Evolutionary conservation across 2,329 filamentous ascomycete species (phyloP), one percentile per base, ranked within the genome.

Genomic region (Uncinocarpus reesii): DNA sequence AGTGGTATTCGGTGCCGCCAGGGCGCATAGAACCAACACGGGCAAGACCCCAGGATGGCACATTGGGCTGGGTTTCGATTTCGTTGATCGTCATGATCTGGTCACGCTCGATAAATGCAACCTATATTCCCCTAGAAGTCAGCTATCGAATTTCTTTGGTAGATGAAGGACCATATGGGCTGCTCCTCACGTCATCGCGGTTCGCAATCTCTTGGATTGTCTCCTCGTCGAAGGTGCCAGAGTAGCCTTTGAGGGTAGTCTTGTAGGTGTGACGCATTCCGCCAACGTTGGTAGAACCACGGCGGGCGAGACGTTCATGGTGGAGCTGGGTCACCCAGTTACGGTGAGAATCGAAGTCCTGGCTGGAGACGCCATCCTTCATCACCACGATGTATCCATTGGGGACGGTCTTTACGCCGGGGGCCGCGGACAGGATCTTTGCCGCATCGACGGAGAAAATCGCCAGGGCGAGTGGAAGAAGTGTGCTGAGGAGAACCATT

Each of bases 1-100:
- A 68, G 43, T 56, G 47, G 50, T 68, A 69, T 48, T 57, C 52
- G 15, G 52, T 60, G 50, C 52, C 51, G 18, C 54, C 50, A 6
- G 53, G 5, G 3, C 48, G 48, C 32, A 48, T 55, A 52, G 60
- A 58, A 23, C 62, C 65, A 35, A 66, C 59, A 41, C 64, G 56
- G 34, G 58, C 56, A 21, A 68, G 58, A n/a, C 65, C 65, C 61
- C 60, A 68, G 18, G 62, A 58, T 32, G 64, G 58, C 35, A 48
- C 51, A 26, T 48, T 52, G 46, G 60, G 58, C 18, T 57, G 55
- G 24, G 54, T 57, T 38, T 38, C 16, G 21, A 53, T 2, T 6
- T 24, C 20, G 13, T n/a, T n/a, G 8, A 37, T 10, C 28, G 42
- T 50, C 34, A 52, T 37, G 24, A 49, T 15, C 4, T n/a, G 7